These are phyloP conservation scores for Cucurbitaria berberidis DNA, from an alignment of 2,329 filamentous ascomycete species.

Conservation along the genomic window DNA sequence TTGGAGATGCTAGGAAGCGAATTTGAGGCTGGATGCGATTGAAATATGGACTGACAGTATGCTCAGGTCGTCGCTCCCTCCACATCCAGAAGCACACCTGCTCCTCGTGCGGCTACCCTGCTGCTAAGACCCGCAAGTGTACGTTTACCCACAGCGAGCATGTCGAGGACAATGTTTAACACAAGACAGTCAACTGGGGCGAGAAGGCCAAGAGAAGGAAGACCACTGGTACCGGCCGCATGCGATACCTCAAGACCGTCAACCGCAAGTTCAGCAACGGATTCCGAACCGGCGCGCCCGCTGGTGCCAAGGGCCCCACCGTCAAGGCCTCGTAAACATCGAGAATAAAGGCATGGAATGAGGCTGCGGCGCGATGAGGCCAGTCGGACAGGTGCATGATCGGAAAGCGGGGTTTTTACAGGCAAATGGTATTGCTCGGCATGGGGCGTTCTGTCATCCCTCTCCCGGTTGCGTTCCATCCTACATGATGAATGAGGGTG, in stretches of 20 bases:
- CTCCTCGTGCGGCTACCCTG: slow-evolving; percentile 92
- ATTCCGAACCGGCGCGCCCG: slow-evolving; percentile 89
- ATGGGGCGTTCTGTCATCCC: slow-evolving; percentile 47
- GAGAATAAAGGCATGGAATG: slow-evolving; percentile 18
- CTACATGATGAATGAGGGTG: slow-evolving; percentile 39
- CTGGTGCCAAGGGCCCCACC: slow-evolving; percentile 74
- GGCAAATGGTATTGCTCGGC: slow-evolving; percentile 47
- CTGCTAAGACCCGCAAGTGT: slow-evolving; percentile 99
- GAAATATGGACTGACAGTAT: slow-evolving; percentile 44
- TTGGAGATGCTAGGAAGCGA: slow-evolving; percentile 13
- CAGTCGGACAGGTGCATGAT: slow-evolving; percentile 38
- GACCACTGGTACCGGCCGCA: slow-evolving; percentile 96
- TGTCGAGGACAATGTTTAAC: slow-evolving; percentile 31
- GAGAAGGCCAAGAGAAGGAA: slow-evolving; percentile 99
- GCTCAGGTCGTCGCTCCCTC: slow-evolving; percentile 86
- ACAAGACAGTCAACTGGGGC: slow-evolving; percentile 88
- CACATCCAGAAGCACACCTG: slow-evolving; percentile 99
- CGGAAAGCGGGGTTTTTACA: slow-evolving; percentile 39
- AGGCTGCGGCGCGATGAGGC: slow-evolving; percentile 35
- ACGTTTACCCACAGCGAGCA: slow-evolving; percentile 59
- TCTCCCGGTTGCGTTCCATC: slow-evolving; percentile 43
- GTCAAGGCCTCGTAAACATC: slow-evolving; percentile 29
- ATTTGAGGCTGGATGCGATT: slow-evolving; percentile 1
- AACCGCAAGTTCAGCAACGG: slow-evolving; percentile 96
- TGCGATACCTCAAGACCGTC: slow-evolving; percentile 92